These are phyloP conservation scores for Amylocarpus encephaloides DNA, from an alignment of 2,329 filamentous ascomycete genomes.

Conservation along the genomic window DNA sequence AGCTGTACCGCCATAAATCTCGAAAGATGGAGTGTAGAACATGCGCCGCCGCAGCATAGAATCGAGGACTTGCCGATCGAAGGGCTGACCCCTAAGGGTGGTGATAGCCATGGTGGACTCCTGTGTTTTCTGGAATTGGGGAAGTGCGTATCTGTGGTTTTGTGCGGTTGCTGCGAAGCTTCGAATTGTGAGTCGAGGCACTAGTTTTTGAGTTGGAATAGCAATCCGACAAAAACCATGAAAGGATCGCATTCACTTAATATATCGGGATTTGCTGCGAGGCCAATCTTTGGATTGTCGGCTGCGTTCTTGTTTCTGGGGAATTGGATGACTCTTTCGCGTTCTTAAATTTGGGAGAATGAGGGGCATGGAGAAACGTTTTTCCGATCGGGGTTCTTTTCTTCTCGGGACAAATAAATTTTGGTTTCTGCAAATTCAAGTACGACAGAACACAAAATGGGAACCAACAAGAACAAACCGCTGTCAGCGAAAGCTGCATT, in stretches of 20 bases:
- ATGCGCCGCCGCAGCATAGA: constrained; percentile 78
- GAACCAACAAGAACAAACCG: constrained; percentile 39
- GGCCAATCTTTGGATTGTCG: neutral
- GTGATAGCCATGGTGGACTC: constrained; percentile 53
- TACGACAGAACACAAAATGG: constrained; percentile 36
- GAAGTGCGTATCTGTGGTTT: constrained; percentile 31
- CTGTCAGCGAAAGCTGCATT: constrained; percentile 38
- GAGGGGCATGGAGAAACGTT: neutral
- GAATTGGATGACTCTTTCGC: constrained; percentile 2
- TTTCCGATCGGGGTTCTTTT: neutral
- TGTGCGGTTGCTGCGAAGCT: constrained; percentile 35
- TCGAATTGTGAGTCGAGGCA: constrained; percentile 26
- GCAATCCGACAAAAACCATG: constrained; percentile 34
- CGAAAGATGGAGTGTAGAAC: constrained; percentile 94
- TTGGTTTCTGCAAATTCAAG: neutral
- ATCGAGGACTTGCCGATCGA: constrained; percentile 78
- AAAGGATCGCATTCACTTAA: constrained; percentile 35
- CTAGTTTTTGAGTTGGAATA: constrained; percentile 12
- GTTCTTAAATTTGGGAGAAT: neutral
- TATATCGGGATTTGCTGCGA: constrained; percentile 21
- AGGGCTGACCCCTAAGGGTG: constrained; percentile 81
- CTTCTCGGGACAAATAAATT: neutral
- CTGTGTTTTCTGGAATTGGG: constrained; percentile 30
- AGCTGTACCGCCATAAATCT: constrained; percentile 85
- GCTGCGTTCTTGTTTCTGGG: neutral